Evolutionary conservation across 352 stramenopile species (phyloP), one percentile per base, ranked within the genome.

Genomic region (Thalassiosira hispida): DNA sequence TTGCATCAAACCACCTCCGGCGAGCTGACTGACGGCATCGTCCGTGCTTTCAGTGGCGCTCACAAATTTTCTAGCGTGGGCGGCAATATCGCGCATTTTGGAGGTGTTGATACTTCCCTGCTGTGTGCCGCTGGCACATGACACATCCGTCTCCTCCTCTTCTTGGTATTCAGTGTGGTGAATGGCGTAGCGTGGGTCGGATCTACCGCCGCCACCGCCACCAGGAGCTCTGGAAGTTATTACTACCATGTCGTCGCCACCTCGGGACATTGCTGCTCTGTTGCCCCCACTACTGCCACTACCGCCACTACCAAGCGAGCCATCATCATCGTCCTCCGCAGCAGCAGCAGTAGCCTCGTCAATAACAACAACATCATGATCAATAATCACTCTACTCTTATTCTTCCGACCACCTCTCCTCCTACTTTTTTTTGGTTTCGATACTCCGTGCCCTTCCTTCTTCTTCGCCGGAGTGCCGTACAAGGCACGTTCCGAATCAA

Each of bases 401-500:
- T 55, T 11, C 29, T 22, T 49, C 9, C 18, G 47, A 38, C 31
- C 31, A 3, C 22, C 16, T 53, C 22, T 46, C 40, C 20, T 61
- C 35, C 7, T 33, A 9, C 20, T 35, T 11, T n/a, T 27, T 25
- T 0, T 44, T 52, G 31, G 31, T 3, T 38, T 38, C 8, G 31
- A n/a, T n/a, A n/a, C n/a, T n/a, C n/a, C n/a, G n/a, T n/a, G n/a
- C n/a, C 8, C 31, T 8, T 38, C 8, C 31, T 75, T 81, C 29
- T 74, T 80, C 12, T 27, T 57, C 9, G 63, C 14, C 3, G 73
- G 73, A 8, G 73, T 76, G 0, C 73, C 73, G 22, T 27, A 49
- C n/a, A 76, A 29, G 5, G 57, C 73, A 11, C 22, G 2, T 49
- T 81, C 64, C 8, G 73, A 75, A 56, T 72, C 33, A 16, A 81